phyloP scores from a whole-genome alignment of 1,139 yeast genomes.

The Yamadazyma blattariae region DNA sequence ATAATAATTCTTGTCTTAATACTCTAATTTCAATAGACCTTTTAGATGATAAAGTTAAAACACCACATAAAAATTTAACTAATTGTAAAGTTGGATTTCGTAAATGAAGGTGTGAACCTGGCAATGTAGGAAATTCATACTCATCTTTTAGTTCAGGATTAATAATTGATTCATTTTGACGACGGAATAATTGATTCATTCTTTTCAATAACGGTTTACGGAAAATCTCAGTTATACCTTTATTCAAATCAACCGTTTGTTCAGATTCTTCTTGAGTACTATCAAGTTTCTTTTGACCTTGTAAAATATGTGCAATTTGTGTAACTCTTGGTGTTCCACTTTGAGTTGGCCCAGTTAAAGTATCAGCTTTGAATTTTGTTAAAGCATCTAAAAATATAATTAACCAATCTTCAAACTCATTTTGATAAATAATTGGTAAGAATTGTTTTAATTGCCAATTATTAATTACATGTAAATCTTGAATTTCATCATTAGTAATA shows the following conservation, averaged over 20 bases:
- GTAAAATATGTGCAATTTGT: slow-evolving; percentile 56
- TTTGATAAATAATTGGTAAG: slow-evolving; percentile 71
- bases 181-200: slow-evolving; percentile 58
- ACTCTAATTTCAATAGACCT: slow-evolving; percentile 71
- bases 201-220: slow-evolving; percentile 66
- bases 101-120: slow-evolving; percentile 64
- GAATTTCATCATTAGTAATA: slow-evolving; percentile 54
- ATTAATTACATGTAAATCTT: slow-evolving; percentile 57
- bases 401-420: slow-evolving; percentile 88
- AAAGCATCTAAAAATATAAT: slow-evolving; percentile 72
- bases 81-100: slow-evolving; percentile 77
- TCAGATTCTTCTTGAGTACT: slow-evolving; percentile 26
- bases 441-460: slow-evolving; percentile 81
- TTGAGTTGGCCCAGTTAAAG: slow-evolving; percentile 32
- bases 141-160: slow-evolving; percentile 64
- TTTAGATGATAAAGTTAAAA: slow-evolving; percentile 62
- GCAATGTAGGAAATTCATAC: slow-evolving; percentile 67
- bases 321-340: slow-evolving; percentile 60
- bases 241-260: slow-evolving; percentile 25
- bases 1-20: slow-evolving; percentile 70
- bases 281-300: slow-evolving; percentile 40
- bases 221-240: slow-evolving; percentile 49
- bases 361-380: slow-evolving; percentile 51
- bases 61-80: slow-evolving; percentile 72
- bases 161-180: slow-evolving; percentile 71